A percentile compares a stretch with the other conserved stretches of the same genome.
phyloP scores from a whole-genome alignment of 805 yeast genomes.

The Saccharomyces kudriavzevii region DNA sequence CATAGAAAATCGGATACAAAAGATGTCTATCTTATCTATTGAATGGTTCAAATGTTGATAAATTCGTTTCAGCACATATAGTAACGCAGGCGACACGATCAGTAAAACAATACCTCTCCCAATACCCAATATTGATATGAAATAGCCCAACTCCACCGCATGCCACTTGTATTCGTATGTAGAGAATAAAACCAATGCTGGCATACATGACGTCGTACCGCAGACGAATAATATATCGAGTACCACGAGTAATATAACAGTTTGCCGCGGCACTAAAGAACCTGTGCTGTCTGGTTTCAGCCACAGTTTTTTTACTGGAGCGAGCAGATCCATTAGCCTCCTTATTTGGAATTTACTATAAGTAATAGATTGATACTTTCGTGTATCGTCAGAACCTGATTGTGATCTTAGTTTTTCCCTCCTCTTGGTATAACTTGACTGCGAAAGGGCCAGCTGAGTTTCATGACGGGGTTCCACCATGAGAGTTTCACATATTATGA shows the following conservation, averaged over 20 bases:
- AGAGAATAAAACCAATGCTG: slow-evolving; percentile 43
- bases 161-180: slow-evolving; percentile 47
- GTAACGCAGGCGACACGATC: slow-evolving; percentile 43
- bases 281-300: slow-evolving; percentile 31
- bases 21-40: slow-evolving; percentile 47
- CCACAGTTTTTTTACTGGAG: slow-evolving; percentile 51
- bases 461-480: slow-evolving; percentile 60
- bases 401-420: slow-evolving; percentile 20
- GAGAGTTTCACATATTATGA: slow-evolving; percentile 32
- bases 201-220: slow-evolving; percentile 35
- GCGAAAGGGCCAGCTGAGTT: slow-evolving; percentile 45
- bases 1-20: slow-evolving; percentile 30
- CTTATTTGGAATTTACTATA: slow-evolving; percentile 9
- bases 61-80: slow-evolving; percentile 30
- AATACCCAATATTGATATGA: slow-evolving; percentile 44
- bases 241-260: slow-evolving; percentile 41
- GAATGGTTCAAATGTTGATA: slow-evolving; percentile 33
- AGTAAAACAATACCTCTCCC: slow-evolving; percentile 43
- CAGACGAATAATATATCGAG: slow-evolving; percentile 39
- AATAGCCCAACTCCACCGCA: slow-evolving; percentile 47
- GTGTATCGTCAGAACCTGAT: not conserved
- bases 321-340: slow-evolving; percentile 23
- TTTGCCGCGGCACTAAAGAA: slow-evolving; percentile 33
- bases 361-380: not conserved
- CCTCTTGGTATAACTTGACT: slow-evolving; percentile 30